phyloP scores from a whole-genome alignment of 495 filamentous ascomycete species.

The Geopyxis carbonaria region DNA sequence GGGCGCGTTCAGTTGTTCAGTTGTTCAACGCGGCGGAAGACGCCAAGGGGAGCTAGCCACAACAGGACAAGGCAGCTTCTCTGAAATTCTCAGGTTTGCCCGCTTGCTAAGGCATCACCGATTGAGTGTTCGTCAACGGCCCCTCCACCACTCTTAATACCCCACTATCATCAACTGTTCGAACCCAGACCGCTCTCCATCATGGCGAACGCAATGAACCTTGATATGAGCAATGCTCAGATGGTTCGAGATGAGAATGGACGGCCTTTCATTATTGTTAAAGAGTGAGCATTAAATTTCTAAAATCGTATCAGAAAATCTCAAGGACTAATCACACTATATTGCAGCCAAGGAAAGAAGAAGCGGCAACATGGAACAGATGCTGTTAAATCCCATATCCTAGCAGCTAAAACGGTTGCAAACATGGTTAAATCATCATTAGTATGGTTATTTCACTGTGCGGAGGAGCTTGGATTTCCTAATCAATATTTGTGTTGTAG shows the following conservation, averaged over 20 bases:
- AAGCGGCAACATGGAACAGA: slow-evolving; percentile 92
- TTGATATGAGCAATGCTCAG: slow-evolving; percentile 38
- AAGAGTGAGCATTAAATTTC: slow-evolving; percentile 54
- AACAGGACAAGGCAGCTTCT: too few relatives aligned
- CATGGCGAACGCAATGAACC: slow-evolving; percentile 25
- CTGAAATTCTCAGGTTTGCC: too few relatives aligned
- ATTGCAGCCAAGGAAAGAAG: slow-evolving; percentile 81
- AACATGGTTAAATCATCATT: slow-evolving; percentile 96
- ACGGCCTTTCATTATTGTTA: slow-evolving; percentile 91
- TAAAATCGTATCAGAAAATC: slow-evolving; percentile 4
- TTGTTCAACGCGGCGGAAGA: too few relatives aligned
- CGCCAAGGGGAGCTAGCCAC: too few relatives aligned
- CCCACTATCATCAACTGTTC: neutral
- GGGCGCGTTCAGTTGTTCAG: too few relatives aligned
- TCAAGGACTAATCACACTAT: slow-evolving; percentile 10
- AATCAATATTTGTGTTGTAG: slow-evolving; percentile 26
- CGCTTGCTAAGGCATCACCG: too few relatives aligned
- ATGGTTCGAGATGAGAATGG: slow-evolving; percentile 87
- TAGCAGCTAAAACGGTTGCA: slow-evolving; percentile 86
- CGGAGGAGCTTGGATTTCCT: too few relatives aligned
- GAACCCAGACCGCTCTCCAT: slow-evolving; percentile 6
- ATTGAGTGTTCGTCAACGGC: too few relatives aligned
- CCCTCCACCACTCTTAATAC: neutral
- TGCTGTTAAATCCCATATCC: slow-evolving; percentile 93
- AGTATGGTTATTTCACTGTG: slow-evolving; percentile 14